Evolutionary conservation across 2,329 filamentous ascomycete genomes (phyloP).

Genomic region (Tricladium varicosporioides): DNA sequence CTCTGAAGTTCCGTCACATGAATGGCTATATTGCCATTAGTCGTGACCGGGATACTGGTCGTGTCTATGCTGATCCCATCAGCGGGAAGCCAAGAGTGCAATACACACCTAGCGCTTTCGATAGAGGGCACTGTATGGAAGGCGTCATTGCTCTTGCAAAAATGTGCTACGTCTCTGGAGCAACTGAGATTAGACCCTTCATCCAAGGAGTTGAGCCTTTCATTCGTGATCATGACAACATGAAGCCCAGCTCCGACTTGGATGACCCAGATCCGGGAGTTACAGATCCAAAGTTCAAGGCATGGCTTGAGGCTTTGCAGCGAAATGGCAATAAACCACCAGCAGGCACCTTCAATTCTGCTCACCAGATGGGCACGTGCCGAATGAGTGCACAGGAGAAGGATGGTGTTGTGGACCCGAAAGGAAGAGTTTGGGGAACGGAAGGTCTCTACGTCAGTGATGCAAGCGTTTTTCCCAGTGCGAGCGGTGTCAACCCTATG

Average conservation of each 20-base stretch:
- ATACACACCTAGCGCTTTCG: constrained; percentile 70
- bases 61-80: constrained; percentile 68
- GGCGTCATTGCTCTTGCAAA: constrained; percentile 71
- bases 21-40: constrained; percentile 70
- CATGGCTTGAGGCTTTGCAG: constrained; percentile 56
- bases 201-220: constrained; percentile 66
- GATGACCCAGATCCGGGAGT: constrained; percentile 39
- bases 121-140: constrained; percentile 69
- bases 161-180: constrained; percentile 75
- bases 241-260: neutral
- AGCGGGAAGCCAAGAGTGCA: constrained; percentile 64
- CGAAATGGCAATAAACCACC: constrained; percentile 50
- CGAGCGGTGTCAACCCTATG: constrained; percentile 82
- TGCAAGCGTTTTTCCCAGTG: constrained; percentile 72
- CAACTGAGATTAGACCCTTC: constrained; percentile 71
- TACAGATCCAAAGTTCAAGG: constrained; percentile 57
- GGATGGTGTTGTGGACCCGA: constrained; percentile 56
- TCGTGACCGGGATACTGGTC: constrained; percentile 73
- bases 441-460: constrained; percentile 69
- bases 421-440: constrained; percentile 63
- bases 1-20: constrained; percentile 66
- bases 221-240: constrained; percentile 21
- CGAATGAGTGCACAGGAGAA: constrained; percentile 58
- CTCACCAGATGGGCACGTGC: constrained; percentile 79
- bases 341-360: constrained; percentile 58